Conservation (phyloP, 2,329 filamentous ascomycete genomes). For the Cercospora zeae-maydis region DNA sequence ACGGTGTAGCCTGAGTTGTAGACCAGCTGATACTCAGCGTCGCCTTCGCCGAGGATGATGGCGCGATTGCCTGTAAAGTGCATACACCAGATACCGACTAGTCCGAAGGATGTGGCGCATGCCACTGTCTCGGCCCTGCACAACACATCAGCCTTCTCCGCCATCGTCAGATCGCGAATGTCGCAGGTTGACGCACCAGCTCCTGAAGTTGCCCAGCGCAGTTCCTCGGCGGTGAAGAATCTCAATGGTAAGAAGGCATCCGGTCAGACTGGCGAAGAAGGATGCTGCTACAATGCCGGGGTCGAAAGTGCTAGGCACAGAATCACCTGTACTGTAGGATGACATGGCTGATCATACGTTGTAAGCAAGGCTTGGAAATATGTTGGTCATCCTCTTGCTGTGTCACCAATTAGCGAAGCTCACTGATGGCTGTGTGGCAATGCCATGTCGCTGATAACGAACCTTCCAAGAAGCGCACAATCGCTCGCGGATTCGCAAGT, state of each 20-base stretch:
- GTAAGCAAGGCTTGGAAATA: neutral
- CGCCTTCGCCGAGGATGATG: constrained; percentile 64
- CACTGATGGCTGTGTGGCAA: neutral
- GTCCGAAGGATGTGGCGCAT: constrained; percentile 44
- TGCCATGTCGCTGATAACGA: neutral
- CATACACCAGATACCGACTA: constrained; percentile 55
- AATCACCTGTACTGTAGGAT: constrained; percentile 8
- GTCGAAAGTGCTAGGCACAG: constrained; percentile 42
- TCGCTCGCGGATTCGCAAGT: neutral
- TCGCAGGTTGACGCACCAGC: constrained; percentile 28
- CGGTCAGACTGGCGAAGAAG: constrained; percentile 67
- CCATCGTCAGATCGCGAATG: neutral
- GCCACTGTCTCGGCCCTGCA: constrained; percentile 43
- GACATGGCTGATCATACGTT: constrained; percentile 5
- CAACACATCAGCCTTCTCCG: neutral
- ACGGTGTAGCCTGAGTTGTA: constrained; percentile 71
- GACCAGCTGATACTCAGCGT: constrained; percentile 59
- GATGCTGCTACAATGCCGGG: constrained; percentile 65
- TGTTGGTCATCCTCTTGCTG: neutral
- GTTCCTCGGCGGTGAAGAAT: constrained; percentile 62
- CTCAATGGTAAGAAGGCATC: constrained; percentile 75
- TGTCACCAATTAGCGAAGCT: neutral
- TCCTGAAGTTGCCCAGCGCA: constrained; percentile 31
- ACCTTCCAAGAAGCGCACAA: neutral
- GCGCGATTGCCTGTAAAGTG: constrained; percentile 82